Evolutionary conservation across 2,329 filamentous ascomycete species (phyloP), one percentile per base, ranked within the genome.

Genomic region (Apiospora aurea): DNA sequence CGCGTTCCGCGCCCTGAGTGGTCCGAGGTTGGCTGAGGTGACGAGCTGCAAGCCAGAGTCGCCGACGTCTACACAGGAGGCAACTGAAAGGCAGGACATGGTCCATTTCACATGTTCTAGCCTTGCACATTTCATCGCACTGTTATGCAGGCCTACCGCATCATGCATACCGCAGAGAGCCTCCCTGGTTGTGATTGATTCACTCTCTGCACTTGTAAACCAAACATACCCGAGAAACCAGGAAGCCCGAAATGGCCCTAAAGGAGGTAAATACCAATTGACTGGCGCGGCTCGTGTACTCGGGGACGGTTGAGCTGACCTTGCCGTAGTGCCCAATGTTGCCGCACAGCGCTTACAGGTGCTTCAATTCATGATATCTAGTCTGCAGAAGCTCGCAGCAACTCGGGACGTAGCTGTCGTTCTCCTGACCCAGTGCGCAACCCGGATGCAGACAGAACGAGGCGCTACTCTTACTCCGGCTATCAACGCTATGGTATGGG

Each of bases 401-500:
- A 88, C 92, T 43, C 88, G 90, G 74, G 88, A 93, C 77, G 86
- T 95, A 70, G 93, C 94, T 34, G 86, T 97, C 57, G 85, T 97
- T 2, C 80, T 96, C 26, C 87, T 95, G 68, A 94, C 91, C 49
- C 95, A 97, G 79, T 94, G 93, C 72, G 92, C 92, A 57, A 97
- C 94, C n/a, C 93, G 91, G 75, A 92, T 97, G 83, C 91, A 92
- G 74, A 85, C 86, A 4, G 91, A 88, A 74, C 87, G 84, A 75
- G 88, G 86, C 75, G 93, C 95, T 18, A 88, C 92, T 14, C 84
- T 98, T 68, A 88, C 92, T 70, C 93, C 95, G 21, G 90, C 94
- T 53, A 87, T 98, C 74, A 92, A 92, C 71, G 91, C 93, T 18
- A 87, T 86, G 26, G 89, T 93, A 57, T 98, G 95, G 95, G 95